These are phyloP conservation scores for Suhomyces bolitotheri DNA, from an alignment of 1,139 yeast species.

Conservation along the genomic window DNA sequence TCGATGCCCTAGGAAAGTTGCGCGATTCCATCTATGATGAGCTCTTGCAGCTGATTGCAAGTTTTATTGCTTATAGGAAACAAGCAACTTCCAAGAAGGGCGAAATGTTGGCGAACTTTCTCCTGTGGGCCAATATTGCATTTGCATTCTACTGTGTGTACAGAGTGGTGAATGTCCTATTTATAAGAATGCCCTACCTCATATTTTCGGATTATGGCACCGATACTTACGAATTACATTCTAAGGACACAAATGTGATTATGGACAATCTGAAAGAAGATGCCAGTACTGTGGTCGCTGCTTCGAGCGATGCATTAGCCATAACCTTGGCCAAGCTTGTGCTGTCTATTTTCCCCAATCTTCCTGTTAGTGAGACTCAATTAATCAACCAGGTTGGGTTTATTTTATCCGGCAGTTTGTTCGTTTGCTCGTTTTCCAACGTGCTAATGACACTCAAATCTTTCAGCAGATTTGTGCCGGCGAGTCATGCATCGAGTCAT, in stretches of 20 bases:
- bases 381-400: constrained; percentile 66
- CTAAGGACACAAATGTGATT: constrained; percentile 11
- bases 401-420: constrained; percentile 62
- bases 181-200: constrained; percentile 39
- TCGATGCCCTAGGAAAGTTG: constrained; percentile 33
- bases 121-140: constrained; percentile 21
- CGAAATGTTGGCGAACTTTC: constrained; percentile 3
- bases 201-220: constrained; percentile 5
- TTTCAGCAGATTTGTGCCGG: constrained; percentile 36
- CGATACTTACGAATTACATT: constrained; percentile 8
- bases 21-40: constrained; percentile 33
- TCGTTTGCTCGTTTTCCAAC: constrained; percentile 66
- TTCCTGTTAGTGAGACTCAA: constrained; percentile 47
- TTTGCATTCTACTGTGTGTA: constrained; percentile 68
- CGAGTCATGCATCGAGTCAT: constrained; percentile 23
- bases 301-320: constrained; percentile 59
- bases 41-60: constrained; percentile 22
- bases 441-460: constrained; percentile 55
- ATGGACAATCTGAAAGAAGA: constrained; percentile 8
- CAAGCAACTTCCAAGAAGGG: constrained; percentile 1
- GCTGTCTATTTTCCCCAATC: constrained; percentile 25
- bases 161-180: constrained; percentile 51
- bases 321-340: constrained; percentile 61
- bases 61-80: constrained; percentile 12
- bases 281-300: constrained; percentile 3